Evolutionary conservation across 108 stramenopile species (phyloP), one percentile per base, ranked within the genome.

Genomic region (Mediolabrus comicus): DNA sequence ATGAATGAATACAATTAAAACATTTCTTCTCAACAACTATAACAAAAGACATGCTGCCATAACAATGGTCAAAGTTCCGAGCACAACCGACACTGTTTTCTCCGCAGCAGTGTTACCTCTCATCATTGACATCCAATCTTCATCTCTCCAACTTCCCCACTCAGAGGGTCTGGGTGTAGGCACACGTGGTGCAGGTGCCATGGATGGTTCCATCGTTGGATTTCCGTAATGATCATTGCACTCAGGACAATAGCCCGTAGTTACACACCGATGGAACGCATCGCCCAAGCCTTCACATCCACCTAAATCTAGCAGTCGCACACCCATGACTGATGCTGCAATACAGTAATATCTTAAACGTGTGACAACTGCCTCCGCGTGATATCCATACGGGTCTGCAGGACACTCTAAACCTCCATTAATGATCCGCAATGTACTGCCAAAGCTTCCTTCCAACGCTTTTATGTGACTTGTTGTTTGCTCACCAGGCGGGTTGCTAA

Each of bases 281-380:
- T 60, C 46, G 34, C 64, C 52, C 29, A 78, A 57, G 29, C 77
- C 77, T 35, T 71, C 70, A 30, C 72, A 78, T 62, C 65, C 69
- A 28, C 67, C 70, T 56, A 78, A 71, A 41, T 53, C 61, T 13
- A 78, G 36, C 29, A 78, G 34, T n/a, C 53, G 57, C 19, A 71
- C 77, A 19, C 65, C 77, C 26, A 71, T 35, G 16, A 78, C 46
- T 32, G 53, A 28, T 49, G 65, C 69, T 16, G 77, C 69, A 61
- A 78, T 62, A 26, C 77, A 78, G 38, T 71, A 71, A 51, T 71
- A 78, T 22, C 69, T 28, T 38, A 78, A 52, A 39, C 77, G 65
- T 26, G 77, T 78, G 2, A 78, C 77, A 10, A 78, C 61, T n/a
- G 77, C 64, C 34, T 78, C 77, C n/a, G 63, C 70, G 30, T 78